Base-by-base conservation (phyloP, 2,329 filamentous ascomycete genomes). In the Microsporum audouinii region DNA sequence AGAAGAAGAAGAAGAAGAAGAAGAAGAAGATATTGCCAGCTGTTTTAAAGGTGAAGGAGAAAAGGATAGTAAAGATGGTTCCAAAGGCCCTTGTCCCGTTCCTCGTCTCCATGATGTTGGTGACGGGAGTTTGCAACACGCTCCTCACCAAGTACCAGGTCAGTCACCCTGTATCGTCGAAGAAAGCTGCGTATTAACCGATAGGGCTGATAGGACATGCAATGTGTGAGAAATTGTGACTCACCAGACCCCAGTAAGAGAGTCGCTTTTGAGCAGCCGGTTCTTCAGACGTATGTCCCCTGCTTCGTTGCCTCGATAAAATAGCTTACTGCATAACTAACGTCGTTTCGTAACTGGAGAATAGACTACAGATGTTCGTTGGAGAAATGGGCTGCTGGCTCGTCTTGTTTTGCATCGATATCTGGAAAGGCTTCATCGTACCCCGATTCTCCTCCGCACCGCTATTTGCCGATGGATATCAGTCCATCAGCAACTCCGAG, bases 311-410 rank as follows among this genome's bases (percentile, higher is more conserved):
- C 4, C 45, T 38, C 23, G 47, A 55, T 14, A n/a, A 55, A 4
- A 12, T 36, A 23, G 8, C n/a, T 36, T 12, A 5, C 10, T 55
- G 17, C 51, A 23, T 36, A 23, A 7, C 51, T 55, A 36, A 55
- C n/a, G 7, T 17, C n/a, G 34, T 23, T 23, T 23, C 17, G 17
- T 23, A 23, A 23, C 17, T 23, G 17, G 17, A 14, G 10, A 57
- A 60, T 62, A 80, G 78, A 1, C 79, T 90, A 0, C 94, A 97
- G 74, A 99, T 99, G 94, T 99, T 99, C 73, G 82, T 96, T 64
- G 94, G 94, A 61, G 94, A 99, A 74, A 88, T 89, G 82, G 92
- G 91, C 65, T 95, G 91, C 78, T 99, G 92, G 91, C 81, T 97
- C 12, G 89, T 99, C 59, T 82, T 97, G 49, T 85, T 87, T 27